phyloP scores from a whole-genome alignment of 805 yeast species.

The Deakozyma indianensis region DNA sequence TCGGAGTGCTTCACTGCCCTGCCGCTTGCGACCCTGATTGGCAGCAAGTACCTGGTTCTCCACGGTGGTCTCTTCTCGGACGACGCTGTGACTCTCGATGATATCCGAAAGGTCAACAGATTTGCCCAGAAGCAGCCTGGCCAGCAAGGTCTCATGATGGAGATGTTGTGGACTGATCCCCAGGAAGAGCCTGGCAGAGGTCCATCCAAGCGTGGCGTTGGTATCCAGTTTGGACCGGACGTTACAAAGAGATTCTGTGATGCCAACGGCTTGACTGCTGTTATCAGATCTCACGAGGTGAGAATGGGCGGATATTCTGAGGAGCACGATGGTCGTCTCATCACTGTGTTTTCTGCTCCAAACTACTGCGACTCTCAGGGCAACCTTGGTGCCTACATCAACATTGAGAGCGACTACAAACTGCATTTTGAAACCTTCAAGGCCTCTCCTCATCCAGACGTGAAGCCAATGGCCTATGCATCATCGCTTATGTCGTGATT shows the following conservation, averaged over 20 bases:
- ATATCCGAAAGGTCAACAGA: slow-evolving; percentile 57
- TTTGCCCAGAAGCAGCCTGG: slow-evolving; percentile 68
- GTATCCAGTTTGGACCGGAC: slow-evolving; percentile 95
- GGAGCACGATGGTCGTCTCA: slow-evolving; percentile 74
- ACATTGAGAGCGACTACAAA: slow-evolving; percentile 38
- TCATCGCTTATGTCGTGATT: slow-evolving; percentile 18
- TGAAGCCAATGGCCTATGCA: slow-evolving; percentile 91
- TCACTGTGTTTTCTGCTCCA: slow-evolving; percentile 97
- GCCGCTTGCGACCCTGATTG: slow-evolving; percentile 76
- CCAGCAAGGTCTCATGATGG: slow-evolving; percentile 88
- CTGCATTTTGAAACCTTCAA: slow-evolving; percentile 47
- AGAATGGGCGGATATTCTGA: slow-evolving; percentile 79
- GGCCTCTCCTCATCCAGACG: slow-evolving; percentile 81
- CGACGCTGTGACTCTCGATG: slow-evolving; percentile 55
- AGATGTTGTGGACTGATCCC: slow-evolving; percentile 94
- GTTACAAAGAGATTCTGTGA: slow-evolving; percentile 69
- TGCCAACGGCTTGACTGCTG: slow-evolving; percentile 54
- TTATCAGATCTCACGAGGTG: slow-evolving; percentile 91
- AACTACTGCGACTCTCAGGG: slow-evolving; percentile 91
- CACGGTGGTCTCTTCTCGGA: slow-evolving; percentile 91
- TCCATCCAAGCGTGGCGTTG: slow-evolving; percentile 87
- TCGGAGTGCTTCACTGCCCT: slow-evolving; percentile 73
- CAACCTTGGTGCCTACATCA: slow-evolving; percentile 79
- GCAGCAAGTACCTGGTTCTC: slow-evolving; percentile 68
- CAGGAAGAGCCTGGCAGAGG: slow-evolving; percentile 65